These are phyloP conservation scores for Phaeosphaeria sp. DNA, from an alignment of 2,329 filamentous ascomycete genomes.

Conservation along the genomic window DNA sequence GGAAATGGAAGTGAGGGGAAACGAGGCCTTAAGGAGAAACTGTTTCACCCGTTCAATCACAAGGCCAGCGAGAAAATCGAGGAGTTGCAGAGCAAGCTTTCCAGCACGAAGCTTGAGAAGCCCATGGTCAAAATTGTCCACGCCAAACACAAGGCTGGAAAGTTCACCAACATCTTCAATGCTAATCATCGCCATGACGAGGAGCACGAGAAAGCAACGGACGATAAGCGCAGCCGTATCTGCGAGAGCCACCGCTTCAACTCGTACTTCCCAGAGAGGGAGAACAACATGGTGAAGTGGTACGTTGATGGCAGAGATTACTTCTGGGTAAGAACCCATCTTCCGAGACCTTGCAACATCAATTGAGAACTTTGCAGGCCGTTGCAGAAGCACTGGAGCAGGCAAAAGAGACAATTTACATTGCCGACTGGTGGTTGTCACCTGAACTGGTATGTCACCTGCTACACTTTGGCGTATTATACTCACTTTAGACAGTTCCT, in stretches of 20 bases:
- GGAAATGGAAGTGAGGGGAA: slow-evolving; percentile 21
- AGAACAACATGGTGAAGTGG: slow-evolving; percentile 92
- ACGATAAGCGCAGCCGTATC: slow-evolving; percentile 77
- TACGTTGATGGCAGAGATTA: slow-evolving; percentile 97
- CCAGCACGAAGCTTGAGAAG: slow-evolving; percentile 55
- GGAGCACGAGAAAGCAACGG: slow-evolving; percentile 83
- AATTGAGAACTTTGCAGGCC: slow-evolving; percentile 52
- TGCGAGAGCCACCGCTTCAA: slow-evolving; percentile 79
- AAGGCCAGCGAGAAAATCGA: slow-evolving; percentile 33
- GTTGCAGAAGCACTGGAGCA: slow-evolving; percentile 89
- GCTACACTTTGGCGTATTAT: not conserved
- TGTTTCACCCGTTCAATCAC: slow-evolving; percentile 49
- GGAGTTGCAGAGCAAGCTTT: slow-evolving; percentile 53
- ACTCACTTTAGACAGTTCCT: slow-evolving; percentile 62
- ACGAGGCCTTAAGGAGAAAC: slow-evolving; percentile 43
- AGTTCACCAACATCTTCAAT: slow-evolving; percentile 76
- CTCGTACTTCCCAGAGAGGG: slow-evolving; percentile 88
- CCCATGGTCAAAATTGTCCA: slow-evolving; percentile 60
- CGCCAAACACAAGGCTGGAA: slow-evolving; percentile 68
- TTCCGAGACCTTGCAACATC: not conserved
- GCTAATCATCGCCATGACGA: slow-evolving; percentile 92
- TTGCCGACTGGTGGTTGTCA: slow-evolving; percentile 96
- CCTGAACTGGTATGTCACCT: slow-evolving; percentile 67
- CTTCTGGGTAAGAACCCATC: slow-evolving; percentile 66
- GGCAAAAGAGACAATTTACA: slow-evolving; percentile 93